Percentiles rank a stretch among this genome's conserved stretches.
phyloP scores from a whole-genome alignment of 2,329 filamentous ascomycete species.

The Aspergillus fructus region DNA sequence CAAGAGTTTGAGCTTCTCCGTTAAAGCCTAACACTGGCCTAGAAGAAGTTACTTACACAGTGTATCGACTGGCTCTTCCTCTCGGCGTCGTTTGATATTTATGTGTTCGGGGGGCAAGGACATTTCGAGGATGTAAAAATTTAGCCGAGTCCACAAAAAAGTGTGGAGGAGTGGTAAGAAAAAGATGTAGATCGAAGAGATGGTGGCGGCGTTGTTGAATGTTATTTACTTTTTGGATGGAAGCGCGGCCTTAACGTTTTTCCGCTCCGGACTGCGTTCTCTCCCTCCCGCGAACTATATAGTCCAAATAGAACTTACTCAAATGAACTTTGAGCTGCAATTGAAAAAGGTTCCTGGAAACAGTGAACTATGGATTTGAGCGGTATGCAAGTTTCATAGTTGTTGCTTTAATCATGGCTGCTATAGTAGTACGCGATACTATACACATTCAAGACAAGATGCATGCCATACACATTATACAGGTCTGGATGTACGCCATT shows the following conservation, averaged over 20 bases:
- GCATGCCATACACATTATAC: conserved; percentile 1
- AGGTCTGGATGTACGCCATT: conserved; percentile 11
- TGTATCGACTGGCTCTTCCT: conserved; percentile 57
- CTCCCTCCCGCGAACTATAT: neutral
- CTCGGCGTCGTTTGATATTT: conserved; percentile 57
- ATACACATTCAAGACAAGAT: neutral
- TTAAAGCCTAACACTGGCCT: neutral
- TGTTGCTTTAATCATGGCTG: neutral
- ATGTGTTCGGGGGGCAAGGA: conserved; percentile 51
- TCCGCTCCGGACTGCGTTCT: neutral
- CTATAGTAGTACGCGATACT: neutral
- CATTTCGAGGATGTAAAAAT: conserved; percentile 30
- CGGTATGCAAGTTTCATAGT: neutral
- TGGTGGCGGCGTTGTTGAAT: neutral
- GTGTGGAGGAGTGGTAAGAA: neutral
- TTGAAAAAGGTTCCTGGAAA: neutral
- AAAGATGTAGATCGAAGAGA: neutral
- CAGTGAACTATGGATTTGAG: neutral
- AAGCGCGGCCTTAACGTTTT: neutral
- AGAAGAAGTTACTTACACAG: conserved; percentile 42
- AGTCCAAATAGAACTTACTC: neutral
- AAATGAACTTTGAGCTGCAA: neutral
- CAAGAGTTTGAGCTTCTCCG: neutral
- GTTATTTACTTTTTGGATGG: conserved; percentile 5
- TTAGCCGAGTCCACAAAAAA: neutral